phyloP scores from a whole-genome alignment of 2,329 filamentous ascomycete species.

The Verticillium tricorpus region DNA sequence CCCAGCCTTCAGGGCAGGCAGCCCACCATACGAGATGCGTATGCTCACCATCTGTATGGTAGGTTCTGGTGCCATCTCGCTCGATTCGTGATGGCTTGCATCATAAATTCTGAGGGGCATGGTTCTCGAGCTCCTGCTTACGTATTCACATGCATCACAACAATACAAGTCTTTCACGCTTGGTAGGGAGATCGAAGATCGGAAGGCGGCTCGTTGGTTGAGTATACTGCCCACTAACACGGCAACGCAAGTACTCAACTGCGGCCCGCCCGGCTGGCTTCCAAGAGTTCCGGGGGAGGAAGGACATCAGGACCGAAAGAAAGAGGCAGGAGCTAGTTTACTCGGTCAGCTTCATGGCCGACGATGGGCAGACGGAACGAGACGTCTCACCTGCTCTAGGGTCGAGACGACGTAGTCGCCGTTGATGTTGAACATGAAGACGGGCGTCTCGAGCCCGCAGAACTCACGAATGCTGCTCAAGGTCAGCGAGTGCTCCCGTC shows the following conservation, averaged over 20 bases:
- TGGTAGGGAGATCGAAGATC: too few relatives aligned
- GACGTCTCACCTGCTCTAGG: slow-evolving; percentile 55
- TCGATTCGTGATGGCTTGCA: too few relatives aligned
- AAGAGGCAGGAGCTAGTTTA: slow-evolving; percentile 56
- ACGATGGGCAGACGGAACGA: neutral
- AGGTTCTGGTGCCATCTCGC: too few relatives aligned
- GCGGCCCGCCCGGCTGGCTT: slow-evolving; percentile 4
- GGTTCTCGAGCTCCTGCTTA: too few relatives aligned
- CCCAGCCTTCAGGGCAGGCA: neutral
- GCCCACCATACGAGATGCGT: neutral
- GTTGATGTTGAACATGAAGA: slow-evolving; percentile 90
- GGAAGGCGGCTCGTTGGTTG: too few relatives aligned
- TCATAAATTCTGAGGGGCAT: too few relatives aligned
- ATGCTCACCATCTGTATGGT: too few relatives aligned
- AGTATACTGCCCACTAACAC: neutral
- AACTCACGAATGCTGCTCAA: slow-evolving; percentile 68
- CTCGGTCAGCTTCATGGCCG: neutral
- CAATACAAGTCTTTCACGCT: too few relatives aligned
- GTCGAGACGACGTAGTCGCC: slow-evolving; percentile 66
- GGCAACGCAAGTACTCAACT: neutral
- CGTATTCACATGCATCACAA: too few relatives aligned
- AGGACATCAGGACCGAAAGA: slow-evolving; percentile 64
- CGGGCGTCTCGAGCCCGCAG: slow-evolving; percentile 61
- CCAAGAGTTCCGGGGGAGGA: slow-evolving; percentile 27
- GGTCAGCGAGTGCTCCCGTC: slow-evolving; percentile 5